Evolutionary conservation across 495 filamentous ascomycete species (phyloP), one percentile per base, ranked within the genome.

Genomic region (Hypoxylon fuscum): DNA sequence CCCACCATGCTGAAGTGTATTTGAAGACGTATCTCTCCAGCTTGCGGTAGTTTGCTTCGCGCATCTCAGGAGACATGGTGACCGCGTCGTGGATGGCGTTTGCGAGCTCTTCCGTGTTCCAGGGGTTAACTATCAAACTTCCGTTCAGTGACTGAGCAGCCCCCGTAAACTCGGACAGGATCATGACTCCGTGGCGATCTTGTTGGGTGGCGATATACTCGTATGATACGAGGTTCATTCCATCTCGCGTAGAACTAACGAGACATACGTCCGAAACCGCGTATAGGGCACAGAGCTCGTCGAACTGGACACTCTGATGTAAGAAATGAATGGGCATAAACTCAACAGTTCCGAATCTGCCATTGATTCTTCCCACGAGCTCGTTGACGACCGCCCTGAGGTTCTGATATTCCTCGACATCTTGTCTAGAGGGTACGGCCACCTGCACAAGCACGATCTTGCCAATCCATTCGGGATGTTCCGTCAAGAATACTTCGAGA

Each of bases 1-100:
- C 95, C 94, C 94, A 98, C 87, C 96, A 97, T 9, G 93, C 90
- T 75, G 91, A 96, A 0, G 93, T 97, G 73, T 97, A 94, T 68
- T 90, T 92, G 69, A 89, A 90, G 48, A 97, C 88, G 66, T 96
- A 96, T 68, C 86, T 83, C 52, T 88, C 85, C 48, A 97, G 76
- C 72, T 90, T 92, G 69, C 88, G 81, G 75, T 89, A 93, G 72
- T 92, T 96, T 20, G 88, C 78, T 47, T 87, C 86, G 29, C 93
- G 84, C 76, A 92, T 89, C 75, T 96, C 92, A 22, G 91, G 85
- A 25, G 83, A 82, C 85, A 97, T 91, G 27, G 89, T 95, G 43
- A 96, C 85, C 7, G 92, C 91, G 55, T 90, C 85, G 66, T 93
- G 85, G 58, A 97, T 90, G 3, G 92, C 87, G 58, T 92, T 89